A percentile compares a stretch with the other conserved stretches of the same genome.
phyloP scores from a whole-genome alignment of 345 rosid genomes.

The Salix arbutifolia region DNA sequence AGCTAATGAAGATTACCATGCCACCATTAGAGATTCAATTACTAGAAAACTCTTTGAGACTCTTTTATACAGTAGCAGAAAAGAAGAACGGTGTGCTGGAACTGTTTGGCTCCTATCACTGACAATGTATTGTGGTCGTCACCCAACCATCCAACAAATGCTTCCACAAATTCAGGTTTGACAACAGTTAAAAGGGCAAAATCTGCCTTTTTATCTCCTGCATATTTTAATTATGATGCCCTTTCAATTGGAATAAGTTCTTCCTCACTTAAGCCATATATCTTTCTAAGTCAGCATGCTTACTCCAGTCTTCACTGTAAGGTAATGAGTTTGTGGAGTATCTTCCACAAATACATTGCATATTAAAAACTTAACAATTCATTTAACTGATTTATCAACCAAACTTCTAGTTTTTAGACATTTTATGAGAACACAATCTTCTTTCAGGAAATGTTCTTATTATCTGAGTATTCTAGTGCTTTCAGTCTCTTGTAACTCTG shows the following conservation, averaged over 20 bases:
- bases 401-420: not conserved
- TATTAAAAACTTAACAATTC: not conserved
- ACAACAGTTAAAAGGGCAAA: conserved; percentile 3
- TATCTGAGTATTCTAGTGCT: not conserved
- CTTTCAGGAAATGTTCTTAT: not conserved
- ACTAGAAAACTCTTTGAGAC: conserved; percentile 69
- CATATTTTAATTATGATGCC: not conserved
- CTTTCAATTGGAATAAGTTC: not conserved
- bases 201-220: not conserved
- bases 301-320: too few relatives aligned
- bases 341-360: too few relatives aligned
- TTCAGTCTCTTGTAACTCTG: not conserved
- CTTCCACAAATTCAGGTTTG: conserved; percentile 96
- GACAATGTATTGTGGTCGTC: conserved; percentile 86
- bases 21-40: conserved; percentile 55
- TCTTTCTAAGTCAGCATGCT: too few relatives aligned
- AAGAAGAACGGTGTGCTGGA: conserved; percentile 98
- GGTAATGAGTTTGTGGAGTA: too few relatives aligned
- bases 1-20: conserved; percentile 44
- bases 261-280: too few relatives aligned
- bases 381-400: not conserved
- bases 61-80: conserved; percentile 82
- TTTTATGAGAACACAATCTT: not conserved
- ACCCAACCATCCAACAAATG: conserved; percentile 74
- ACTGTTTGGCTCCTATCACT: conserved; percentile 88